Evolutionary conservation across 306 rosid species (phyloP).

Genomic region (Purshia tridentata): DNA sequence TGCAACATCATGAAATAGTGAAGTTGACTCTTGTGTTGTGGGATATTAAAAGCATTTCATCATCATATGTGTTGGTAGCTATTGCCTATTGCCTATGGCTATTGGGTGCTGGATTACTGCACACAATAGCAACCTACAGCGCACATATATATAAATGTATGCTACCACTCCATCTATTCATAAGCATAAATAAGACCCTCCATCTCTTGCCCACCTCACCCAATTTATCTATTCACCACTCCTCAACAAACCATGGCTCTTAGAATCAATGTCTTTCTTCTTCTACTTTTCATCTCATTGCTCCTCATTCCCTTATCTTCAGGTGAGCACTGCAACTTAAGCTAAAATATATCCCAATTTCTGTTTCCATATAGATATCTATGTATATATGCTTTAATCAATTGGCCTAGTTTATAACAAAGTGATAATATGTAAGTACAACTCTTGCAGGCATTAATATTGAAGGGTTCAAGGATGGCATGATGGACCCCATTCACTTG

Average conservation of each 20-base stretch:
- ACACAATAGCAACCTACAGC: too few species aligned
- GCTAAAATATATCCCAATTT: neutral
- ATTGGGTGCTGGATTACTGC: neutral
- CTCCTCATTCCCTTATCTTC: conserved; percentile 51
- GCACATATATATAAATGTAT: too few species aligned
- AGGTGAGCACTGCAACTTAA: conserved; percentile 34
- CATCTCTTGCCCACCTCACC: neutral
- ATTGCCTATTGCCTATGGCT: too few species aligned
- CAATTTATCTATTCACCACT: too few species aligned
- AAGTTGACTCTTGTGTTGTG: conserved; percentile 61
- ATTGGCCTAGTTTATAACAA: too few species aligned
- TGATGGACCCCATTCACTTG: conserved; percentile 37
- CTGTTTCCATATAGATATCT: neutral
- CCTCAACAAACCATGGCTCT: conserved; percentile 43
- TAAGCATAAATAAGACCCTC: too few species aligned
- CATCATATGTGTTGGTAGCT: too few species aligned
- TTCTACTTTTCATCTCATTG: conserved; percentile 38
- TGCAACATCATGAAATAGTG: conserved; percentile 30
- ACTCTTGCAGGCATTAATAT: conserved; percentile 36
- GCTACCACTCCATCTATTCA: too few species aligned
- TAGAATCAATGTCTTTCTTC: conserved; percentile 37
- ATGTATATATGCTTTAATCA: neutral
- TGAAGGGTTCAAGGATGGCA: conserved; percentile 53
- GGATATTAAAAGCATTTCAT: conserved; percentile 14
- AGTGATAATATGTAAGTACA: too few species aligned